Percentiles rank a stretch among this genome's conserved stretches.
Conservation (phyloP, 148 eudicot genomes). For the Silene uniflora region DNA sequence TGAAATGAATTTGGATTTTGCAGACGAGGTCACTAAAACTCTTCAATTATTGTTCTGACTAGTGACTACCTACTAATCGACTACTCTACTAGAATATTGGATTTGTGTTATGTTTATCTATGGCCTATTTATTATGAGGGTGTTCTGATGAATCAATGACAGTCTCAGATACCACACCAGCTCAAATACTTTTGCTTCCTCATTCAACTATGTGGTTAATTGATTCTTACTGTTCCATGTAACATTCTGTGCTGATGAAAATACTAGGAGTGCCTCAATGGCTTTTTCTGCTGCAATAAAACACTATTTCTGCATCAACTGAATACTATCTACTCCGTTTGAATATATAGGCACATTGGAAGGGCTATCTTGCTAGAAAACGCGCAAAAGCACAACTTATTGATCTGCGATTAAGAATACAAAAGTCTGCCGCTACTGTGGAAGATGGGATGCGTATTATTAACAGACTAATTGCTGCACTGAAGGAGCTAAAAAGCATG, state of each 20-base stretch:
- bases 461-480: constrained; percentile 78
- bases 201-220: no score
- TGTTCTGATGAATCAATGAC: background rate
- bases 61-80: background rate
- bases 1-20: background rate
- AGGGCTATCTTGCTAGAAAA: constrained; percentile 70
- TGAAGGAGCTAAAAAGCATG: constrained; percentile 73
- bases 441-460: constrained; percentile 82
- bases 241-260: background rate
- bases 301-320: background rate
- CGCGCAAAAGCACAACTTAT: constrained; percentile 53
- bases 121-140: background rate
- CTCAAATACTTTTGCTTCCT: background rate
- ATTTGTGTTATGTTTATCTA: background rate
- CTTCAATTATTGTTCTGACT: background rate
- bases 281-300: background rate
- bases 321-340: background rate
- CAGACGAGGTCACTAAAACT: background rate
- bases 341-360: constrained; percentile 66
- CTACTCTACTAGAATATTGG: background rate
- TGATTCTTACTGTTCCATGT: background rate
- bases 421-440: constrained; percentile 69
- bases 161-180: background rate
- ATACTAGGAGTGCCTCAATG: background rate
- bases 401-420: constrained; percentile 73